Evolutionary conservation across 495 filamentous ascomycete species (phyloP), one percentile per base, ranked within the genome.

Genomic region (Neurospora sublineolata): DNA sequence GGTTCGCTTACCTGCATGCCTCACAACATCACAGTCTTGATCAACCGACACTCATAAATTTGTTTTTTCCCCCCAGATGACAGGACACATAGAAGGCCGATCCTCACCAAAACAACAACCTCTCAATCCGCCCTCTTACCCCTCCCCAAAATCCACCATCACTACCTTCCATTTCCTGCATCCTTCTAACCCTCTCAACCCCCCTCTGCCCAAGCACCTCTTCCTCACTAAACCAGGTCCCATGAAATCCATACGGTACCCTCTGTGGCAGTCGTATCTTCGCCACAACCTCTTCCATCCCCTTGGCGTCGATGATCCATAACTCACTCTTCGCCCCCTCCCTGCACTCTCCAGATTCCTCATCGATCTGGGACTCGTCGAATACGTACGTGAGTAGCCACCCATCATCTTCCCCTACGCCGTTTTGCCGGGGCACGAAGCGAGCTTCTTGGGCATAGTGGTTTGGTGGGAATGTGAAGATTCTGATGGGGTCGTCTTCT

Each of bases 201-300:
- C 46, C 46, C 33, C 81, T 78, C 75, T 87, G 86, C 3, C 72
- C 74, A 16, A 70, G 37, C 36, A 91, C 84, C 73, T 89, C 79
- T 70, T 85, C 82, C 77, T 89, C 86, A 0, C 79, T 75, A 72
- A 91, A 90, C 89, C 89, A 91, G 67, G 82, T 83, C 10, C 89
- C 88, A 80, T 91, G 89, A 70, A 91, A 77, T 1, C 89, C 89
- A 75, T 90, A 90, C 23, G 89, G 89, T 6, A 91, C 89, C 37
- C 88, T 76, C 77, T 89, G 88, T 20, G 89, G 88, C 67, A 91
- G 77, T 38, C 76, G 73, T 40, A 91, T 81, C 70, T 76, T 83
- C 11, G 83, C 85, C 36, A 89, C 79, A 1, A 91, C 82, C 8
- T 86, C 81, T 60, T 72, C 81, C 87, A 91, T 90, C 11, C 80